Conservation (phyloP, 1,139 yeast species). For the Taphrina populina region DNA sequence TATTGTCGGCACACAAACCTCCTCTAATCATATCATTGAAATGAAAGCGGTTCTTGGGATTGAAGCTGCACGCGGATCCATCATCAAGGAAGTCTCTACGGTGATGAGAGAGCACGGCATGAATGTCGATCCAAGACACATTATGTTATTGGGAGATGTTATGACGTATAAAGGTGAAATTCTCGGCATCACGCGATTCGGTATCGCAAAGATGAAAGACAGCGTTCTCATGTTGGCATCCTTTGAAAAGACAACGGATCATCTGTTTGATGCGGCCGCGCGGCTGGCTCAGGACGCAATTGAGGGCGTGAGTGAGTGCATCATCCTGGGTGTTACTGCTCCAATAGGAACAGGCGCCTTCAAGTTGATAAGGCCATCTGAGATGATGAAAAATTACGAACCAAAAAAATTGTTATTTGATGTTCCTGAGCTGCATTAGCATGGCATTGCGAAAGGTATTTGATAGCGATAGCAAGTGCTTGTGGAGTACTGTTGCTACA, state of each 20-base stretch:
- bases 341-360: constrained; percentile 96
- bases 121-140: constrained; percentile 99
- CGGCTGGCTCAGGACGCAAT: constrained; percentile 93
- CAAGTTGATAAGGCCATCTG: constrained; percentile 52
- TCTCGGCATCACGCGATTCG: constrained; percentile 95
- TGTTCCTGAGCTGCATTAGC: constrained; percentile 16
- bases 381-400: not conserved
- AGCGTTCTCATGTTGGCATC: constrained; percentile 95
- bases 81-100: constrained; percentile 90
- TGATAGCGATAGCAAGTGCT: too few relatives aligned
- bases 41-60: constrained; percentile 88
- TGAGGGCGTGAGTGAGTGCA: constrained; percentile 98
- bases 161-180: constrained; percentile 99
- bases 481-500: too few relatives aligned
- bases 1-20: constrained; percentile 80
- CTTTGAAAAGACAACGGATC: constrained; percentile 97
- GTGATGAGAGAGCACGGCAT: constrained; percentile 99
- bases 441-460: too few relatives aligned
- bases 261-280: constrained; percentile 95
- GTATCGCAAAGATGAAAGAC: constrained; percentile 97
- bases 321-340: constrained; percentile 96
- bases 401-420: constrained; percentile 17
- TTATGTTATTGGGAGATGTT: constrained; percentile 93
- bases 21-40: constrained; percentile 89
- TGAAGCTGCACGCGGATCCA: constrained; percentile 94